These are phyloP conservation scores for Phytophthora chlamydospora DNA, from an alignment of 352 stramenopile genomes.

Conservation along the genomic window DNA sequence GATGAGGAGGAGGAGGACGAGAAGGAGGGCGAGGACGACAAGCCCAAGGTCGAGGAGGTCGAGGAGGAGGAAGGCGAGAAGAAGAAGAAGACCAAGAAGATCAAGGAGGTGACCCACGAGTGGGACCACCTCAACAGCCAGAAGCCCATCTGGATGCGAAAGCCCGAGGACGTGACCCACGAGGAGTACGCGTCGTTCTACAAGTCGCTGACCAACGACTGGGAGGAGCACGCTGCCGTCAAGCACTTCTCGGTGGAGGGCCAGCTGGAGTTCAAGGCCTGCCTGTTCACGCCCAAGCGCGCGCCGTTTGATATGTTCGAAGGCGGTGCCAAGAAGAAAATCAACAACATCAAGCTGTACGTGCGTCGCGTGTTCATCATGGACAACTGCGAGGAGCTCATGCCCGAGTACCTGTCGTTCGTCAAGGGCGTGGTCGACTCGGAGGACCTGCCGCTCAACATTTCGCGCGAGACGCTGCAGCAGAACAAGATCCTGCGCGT, in stretches of 20 bases:
- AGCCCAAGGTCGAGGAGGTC: constrained; percentile 98
- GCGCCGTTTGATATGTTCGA: constrained; percentile 99
- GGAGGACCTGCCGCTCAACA: constrained; percentile 99
- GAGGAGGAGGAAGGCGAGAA: constrained; percentile 96
- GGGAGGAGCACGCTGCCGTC: constrained; percentile 97
- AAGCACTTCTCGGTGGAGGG: constrained; percentile 99
- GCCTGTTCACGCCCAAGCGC: constrained; percentile 98
- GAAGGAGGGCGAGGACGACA: constrained; percentile 94
- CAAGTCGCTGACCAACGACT: constrained; percentile 99
- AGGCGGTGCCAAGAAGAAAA: constrained; percentile 98
- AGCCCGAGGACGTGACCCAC: constrained; percentile 98
- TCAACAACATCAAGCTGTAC: constrained; percentile 99
- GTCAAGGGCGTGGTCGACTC: constrained; percentile 99
- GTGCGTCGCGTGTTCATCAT: constrained; percentile 99
- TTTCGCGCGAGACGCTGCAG: constrained; percentile 99
- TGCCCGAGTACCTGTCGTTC: constrained; percentile 99
- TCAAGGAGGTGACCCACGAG: constrained; percentile 98
- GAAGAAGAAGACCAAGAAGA: constrained; percentile 98
- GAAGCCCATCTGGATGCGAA: constrained; percentile 99
- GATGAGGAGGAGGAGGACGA: constrained; percentile 98
- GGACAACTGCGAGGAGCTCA: constrained; percentile 99
- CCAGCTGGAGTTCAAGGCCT: constrained; percentile 99
- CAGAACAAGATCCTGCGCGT: constrained; percentile 99
- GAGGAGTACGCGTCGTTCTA: constrained; percentile 99
- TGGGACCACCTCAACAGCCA: constrained; percentile 99